These are phyloP conservation scores for Sarcomyxa edulis DNA, from an alignment of 768 basidiomycete species.

Conservation along the genomic window DNA sequence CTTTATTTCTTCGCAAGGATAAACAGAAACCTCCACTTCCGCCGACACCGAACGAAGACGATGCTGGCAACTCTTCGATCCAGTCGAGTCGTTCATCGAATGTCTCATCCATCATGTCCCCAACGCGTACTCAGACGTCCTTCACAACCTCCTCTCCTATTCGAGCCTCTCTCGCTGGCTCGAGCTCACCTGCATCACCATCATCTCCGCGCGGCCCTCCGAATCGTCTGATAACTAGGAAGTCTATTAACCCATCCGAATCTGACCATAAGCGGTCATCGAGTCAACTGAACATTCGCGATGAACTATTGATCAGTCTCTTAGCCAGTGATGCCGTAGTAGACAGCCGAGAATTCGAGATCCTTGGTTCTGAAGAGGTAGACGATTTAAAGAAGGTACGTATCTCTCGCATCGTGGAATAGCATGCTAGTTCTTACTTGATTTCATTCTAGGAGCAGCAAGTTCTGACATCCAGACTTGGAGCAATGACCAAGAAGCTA, in stretches of 20 bases:
- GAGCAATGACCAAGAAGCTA: conserved; percentile 68
- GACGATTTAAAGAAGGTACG: conserved; percentile 47
- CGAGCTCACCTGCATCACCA: conserved; percentile 21
- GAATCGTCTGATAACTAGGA: conserved; percentile 24
- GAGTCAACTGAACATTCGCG: conserved; percentile 50
- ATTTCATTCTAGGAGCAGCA: conserved; percentile 59
- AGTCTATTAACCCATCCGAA: conserved; percentile 25
- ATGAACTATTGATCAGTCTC: conserved; percentile 85
- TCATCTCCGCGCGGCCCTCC: conserved; percentile 35
- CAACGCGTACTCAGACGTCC: conserved; percentile 3
- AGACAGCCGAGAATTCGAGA: conserved; percentile 79
- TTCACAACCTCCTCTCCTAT: conserved; percentile 13
- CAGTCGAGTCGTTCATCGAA: conserved; percentile 17
- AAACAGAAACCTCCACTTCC: conserved; percentile 26
- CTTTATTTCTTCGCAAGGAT: conserved; percentile 51
- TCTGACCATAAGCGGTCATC: conserved; percentile 39
- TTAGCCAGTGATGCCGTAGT: conserved; percentile 91
- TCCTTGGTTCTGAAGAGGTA: conserved; percentile 54
- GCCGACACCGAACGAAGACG: conserved; percentile 17
- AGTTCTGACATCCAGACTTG: conserved; percentile 58
- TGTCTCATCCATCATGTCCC: not conserved
- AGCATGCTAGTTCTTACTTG: conserved; percentile 8
- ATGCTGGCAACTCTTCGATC: conserved; percentile 19
- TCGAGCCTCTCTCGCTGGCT: not conserved
- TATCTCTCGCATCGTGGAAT: conserved; percentile 5